These are phyloP conservation scores for Macadamia integrifolia DNA, from an alignment of 164 flowering plant genomes.

Conservation along the genomic window DNA sequence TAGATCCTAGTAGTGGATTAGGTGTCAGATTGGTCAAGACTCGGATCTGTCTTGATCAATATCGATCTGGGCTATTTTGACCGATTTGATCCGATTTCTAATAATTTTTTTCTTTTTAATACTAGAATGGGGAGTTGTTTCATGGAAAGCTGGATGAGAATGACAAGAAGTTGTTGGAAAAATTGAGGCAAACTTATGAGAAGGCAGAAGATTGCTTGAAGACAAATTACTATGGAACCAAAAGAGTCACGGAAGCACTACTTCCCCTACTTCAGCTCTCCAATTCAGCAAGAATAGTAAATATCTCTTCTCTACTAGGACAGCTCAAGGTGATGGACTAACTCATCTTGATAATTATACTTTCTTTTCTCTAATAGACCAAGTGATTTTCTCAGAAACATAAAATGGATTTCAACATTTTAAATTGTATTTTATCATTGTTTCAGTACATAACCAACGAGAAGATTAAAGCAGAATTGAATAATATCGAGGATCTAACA, in stretches of 20 bases:
- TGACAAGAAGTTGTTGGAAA: neutral
- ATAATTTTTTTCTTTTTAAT: too few species aligned
- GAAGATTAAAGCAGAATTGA: slow-evolving; percentile 10
- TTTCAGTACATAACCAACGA: slow-evolving; percentile 12
- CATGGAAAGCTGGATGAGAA: too few species aligned
- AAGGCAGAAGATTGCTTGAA: slow-evolving; percentile 25
- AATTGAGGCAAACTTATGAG: slow-evolving; percentile 15
- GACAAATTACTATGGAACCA: neutral
- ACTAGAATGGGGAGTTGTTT: too few species aligned
- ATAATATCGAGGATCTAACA: slow-evolving; percentile 21
- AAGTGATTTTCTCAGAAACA: too few species aligned
- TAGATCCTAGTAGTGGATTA: too few species aligned
- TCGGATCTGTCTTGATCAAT: too few species aligned
- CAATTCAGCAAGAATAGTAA: slow-evolving; percentile 11
- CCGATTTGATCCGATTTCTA: too few species aligned
- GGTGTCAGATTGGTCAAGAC: too few species aligned
- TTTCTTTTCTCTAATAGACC: too few species aligned
- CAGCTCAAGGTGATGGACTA: slow-evolving; percentile 14
- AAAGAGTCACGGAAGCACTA: slow-evolving; percentile 24
- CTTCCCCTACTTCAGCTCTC: slow-evolving; percentile 27
- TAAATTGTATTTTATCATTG: neutral
- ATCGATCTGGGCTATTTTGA: too few species aligned
- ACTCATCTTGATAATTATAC: too few species aligned
- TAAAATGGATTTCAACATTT: too few species aligned
- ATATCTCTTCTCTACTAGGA: slow-evolving; percentile 10